Evolutionary conservation across 106 monocot species (phyloP), one percentile per base, ranked within the genome.

Genomic region (Dioscorea dumetorum): DNA sequence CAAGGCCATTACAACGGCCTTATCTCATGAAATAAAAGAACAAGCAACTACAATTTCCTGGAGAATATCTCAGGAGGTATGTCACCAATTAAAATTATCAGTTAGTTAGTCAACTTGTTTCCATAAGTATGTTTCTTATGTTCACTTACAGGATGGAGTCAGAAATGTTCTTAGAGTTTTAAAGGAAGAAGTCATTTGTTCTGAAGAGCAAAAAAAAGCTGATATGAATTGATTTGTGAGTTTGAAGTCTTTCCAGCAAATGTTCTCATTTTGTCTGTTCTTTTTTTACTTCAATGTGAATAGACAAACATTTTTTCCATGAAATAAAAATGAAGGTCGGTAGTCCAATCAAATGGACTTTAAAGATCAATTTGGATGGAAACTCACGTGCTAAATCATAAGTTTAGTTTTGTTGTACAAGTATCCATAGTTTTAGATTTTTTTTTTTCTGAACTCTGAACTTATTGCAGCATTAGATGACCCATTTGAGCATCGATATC

Each of bases 41-140:
- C 88, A 78, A 65, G 92, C 91, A 67, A 48, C 71, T 31, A 67
- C 70, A 71, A 49, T 92, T 63, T 77, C 91, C n/a, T 49, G 76
- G 3, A 83, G 62, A 53, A 70, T 95, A 66, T 82, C 83, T 48
- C 73, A 57, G 12, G 95, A 95, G 88, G 91, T 86, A 70, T 56
- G 33, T 23, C 48, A 52, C 67, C 13, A 11, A 13, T 8, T 18
- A 49, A 48, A 66, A 17, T 66, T 66, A 14, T 24, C 24, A 24
- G 1, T 22, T 12, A 12, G 0, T 60, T 10, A 54, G 15, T 54
- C 54, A 54, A 13, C 54, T 54, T 54, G 54, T 15, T 41, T 70
- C 48, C 12, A 31, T 56, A 31, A 18, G 4, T 28, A 18, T 59
- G 24, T 52, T 60, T 24, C 12, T 72, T 61, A 58, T 21, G 24